Conservation (phyloP, 805 yeast genomes). For the Yamadazyma nakazawae region DNA sequence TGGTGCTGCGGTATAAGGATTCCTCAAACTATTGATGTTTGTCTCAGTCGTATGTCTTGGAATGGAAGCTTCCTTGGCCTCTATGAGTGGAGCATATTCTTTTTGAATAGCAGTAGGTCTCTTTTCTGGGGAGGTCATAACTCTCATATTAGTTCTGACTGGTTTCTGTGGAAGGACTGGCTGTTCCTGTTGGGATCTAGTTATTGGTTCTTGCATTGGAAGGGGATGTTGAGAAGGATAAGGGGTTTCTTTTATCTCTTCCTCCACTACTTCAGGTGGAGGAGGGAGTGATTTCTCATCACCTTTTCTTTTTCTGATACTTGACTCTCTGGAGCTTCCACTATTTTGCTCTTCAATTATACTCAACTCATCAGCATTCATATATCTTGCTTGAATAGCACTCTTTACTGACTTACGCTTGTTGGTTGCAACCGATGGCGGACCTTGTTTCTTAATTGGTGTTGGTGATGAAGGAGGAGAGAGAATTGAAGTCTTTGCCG, state of each 20-base stretch:
- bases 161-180: constrained; percentile 1
- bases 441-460: constrained; percentile 14
- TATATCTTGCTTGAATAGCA: constrained; percentile 16
- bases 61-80: constrained; percentile 1
- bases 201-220: not conserved
- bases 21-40: constrained; percentile 9
- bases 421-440: constrained; percentile 26
- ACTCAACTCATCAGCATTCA: constrained; percentile 37
- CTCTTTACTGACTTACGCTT: constrained; percentile 26
- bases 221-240: not conserved
- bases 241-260: not conserved
- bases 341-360: constrained; percentile 37
- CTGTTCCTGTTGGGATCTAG: not conserved
- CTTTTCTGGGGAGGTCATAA: not conserved
- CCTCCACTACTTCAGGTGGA: constrained; percentile 1
- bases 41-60: constrained; percentile 14
- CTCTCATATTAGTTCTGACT: constrained; percentile 1
- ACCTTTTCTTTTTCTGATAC: constrained; percentile 17
- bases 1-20: constrained; percentile 12
- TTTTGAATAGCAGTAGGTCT: not conserved
- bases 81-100: constrained; percentile 9
- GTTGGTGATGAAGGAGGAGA: constrained; percentile 9
- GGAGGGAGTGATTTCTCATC: constrained; percentile 9
- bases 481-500: not conserved
- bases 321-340: constrained; percentile 29